phyloP scores from a whole-genome alignment of 306 rosid genomes.

The Carpinus fangiana region DNA sequence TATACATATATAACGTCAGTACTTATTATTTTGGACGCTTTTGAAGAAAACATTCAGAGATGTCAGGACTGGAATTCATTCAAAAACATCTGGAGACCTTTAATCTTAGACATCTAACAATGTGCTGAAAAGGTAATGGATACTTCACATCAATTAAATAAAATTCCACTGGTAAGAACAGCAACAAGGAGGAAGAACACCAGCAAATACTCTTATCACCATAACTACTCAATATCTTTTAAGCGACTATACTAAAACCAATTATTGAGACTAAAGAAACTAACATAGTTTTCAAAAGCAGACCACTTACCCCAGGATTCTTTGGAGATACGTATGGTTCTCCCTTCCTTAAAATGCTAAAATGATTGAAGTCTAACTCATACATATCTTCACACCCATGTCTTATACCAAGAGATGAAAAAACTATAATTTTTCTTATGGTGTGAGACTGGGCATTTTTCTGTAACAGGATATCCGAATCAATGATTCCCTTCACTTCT shows the following conservation, averaged over 20 bases:
- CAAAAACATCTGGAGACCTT: background rate
- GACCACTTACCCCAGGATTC: conserved; percentile 69
- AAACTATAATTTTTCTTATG: conserved; percentile 75
- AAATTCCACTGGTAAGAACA: background rate
- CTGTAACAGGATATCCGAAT: conserved; percentile 48
- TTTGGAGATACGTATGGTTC: conserved; percentile 60
- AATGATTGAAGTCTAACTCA: conserved; percentile 78
- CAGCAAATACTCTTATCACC: background rate
- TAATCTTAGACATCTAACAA: background rate
- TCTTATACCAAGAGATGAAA: conserved; percentile 83
- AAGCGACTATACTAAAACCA: background rate
- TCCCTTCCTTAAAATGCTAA: conserved; percentile 73
- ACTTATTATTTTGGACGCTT: background rate
- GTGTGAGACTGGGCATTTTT: conserved; percentile 83
- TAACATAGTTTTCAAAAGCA: background rate
- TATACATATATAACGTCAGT: background rate
- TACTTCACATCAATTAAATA: background rate
- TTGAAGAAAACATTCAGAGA: background rate
- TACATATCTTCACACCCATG: conserved; percentile 86
- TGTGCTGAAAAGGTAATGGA: background rate
- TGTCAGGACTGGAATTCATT: background rate
- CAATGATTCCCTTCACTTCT: conserved; percentile 75
- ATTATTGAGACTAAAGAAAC: background rate
- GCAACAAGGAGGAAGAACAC: background rate
- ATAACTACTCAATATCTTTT: background rate